These are phyloP conservation scores for Ananas comosus DNA, from an alignment of 176 grass and related monocot genomes.

Conservation along the genomic window DNA sequence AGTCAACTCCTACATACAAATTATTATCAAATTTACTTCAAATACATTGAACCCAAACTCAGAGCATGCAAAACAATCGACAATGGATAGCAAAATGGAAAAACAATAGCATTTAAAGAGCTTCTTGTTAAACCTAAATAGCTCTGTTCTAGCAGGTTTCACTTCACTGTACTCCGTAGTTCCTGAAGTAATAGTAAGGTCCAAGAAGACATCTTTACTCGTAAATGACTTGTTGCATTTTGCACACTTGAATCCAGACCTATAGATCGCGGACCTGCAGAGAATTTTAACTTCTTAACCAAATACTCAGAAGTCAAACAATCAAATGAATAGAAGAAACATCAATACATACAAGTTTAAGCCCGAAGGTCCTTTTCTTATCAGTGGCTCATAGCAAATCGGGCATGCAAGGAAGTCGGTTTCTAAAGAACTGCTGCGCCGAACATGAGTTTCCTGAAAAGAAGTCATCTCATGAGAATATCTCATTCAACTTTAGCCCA, in stretches of 20 bases:
- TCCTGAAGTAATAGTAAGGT: conserved; percentile 81
- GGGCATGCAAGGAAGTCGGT: conserved; percentile 64
- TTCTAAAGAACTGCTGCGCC: conserved; percentile 21
- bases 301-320: not conserved
- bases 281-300: not conserved
- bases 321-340: not conserved
- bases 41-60: no score
- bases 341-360: conserved; percentile 46
- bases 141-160: conserved; percentile 82
- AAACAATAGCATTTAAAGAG: not conserved
- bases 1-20: no score
- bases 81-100: no score
- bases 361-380: conserved; percentile 73
- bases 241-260: conserved; percentile 76
- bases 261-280: conserved; percentile 78
- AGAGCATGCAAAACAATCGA: no score
- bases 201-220: conserved; percentile 81
- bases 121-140: conserved; percentile 44
- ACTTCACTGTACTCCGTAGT: conserved; percentile 74
- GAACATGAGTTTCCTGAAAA: conserved; percentile 42
- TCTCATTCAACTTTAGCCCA: not conserved
- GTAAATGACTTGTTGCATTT: conserved; percentile 82
- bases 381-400: conserved; percentile 72
- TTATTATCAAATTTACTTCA: no score
- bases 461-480: not conserved